Base-by-base conservation (phyloP, 352 stramenopile species). In the Phytophthora pluvialis region DNA sequence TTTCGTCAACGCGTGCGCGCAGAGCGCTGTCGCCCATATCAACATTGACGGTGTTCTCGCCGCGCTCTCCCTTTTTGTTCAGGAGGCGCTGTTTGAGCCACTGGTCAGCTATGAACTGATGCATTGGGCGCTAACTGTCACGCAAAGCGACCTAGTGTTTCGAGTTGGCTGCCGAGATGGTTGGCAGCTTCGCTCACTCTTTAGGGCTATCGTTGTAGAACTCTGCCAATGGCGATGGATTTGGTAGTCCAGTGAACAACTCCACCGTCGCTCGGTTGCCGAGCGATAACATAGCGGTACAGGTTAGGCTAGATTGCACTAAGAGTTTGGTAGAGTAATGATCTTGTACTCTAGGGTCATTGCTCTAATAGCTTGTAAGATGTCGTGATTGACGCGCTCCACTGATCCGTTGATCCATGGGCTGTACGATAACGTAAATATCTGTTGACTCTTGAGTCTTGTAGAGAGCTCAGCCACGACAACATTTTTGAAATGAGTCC, bases 341-440 rank as follows among this genome's bases (percentile, higher is more conserved):
- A 78, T 29, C 15, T 64, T 65, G 44, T 67, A 71, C 43, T 73
- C 58, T 1, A 64, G 32, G 16, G 71, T 58, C 48, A 76, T 57
- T 3, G 62, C 49, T 13, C 55, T 13, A 1, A 77, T 6, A 1
- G 74, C 70, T 64, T 83, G 68, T 7, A 83, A n/a, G 10, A 71
- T 55, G 35, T 78, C 67, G 5, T 52, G 50, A 9, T 78, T 80
- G 21, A 70, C 44, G 0, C 72, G 45, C 16, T 74, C 67, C 0
- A 78, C 49, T 1, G 68, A 67, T 10, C 62, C 70, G 43, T 77
- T 79, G 1, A 70, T 57, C 64, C 72, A 83, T 10, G 72, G 72
- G 25, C 57, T 63, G 46, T 74, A 78, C 1, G 62, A 56, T 9
- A 64, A 25, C 8, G 51, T 66, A 32, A 82, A 73, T 7, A 54